Conservation (phyloP, 768 basidiomycete genomes). For the Mrakia gelida region DNA sequence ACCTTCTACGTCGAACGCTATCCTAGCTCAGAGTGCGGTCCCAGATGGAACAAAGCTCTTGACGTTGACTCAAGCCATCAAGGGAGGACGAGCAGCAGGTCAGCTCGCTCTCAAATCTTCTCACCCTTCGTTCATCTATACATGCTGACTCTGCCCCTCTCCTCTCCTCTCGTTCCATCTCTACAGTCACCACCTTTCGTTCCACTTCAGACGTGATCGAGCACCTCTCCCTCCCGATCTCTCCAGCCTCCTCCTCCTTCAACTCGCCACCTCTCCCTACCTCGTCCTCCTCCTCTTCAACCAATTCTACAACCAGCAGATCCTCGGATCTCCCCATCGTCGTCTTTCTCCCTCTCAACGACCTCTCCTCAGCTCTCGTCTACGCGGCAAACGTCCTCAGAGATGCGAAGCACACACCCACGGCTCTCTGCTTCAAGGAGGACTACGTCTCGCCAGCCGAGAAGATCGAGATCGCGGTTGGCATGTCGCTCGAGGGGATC, state of each 20-base stretch:
- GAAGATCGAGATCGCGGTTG: slow-evolving; percentile 14
- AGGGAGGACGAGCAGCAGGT: neutral
- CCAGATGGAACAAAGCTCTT: slow-evolving; percentile 1
- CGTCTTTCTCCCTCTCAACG: slow-evolving; percentile 17
- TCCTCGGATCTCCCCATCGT: neutral
- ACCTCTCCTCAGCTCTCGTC: slow-evolving; percentile 9
- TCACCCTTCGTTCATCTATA: too few relatives aligned
- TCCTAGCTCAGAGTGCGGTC: neutral
- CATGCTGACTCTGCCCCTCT: neutral
- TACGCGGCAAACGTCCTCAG: slow-evolving; percentile 7
- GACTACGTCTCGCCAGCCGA: slow-evolving; percentile 15
- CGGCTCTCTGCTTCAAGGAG: slow-evolving; percentile 7
- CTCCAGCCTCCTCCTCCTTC: neutral
- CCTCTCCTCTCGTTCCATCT: too few relatives aligned
- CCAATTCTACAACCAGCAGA: neutral
- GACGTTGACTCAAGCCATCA: neutral
- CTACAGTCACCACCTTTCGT: slow-evolving; percentile 4
- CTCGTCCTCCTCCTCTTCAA: neutral
- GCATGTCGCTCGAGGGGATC: neutral
- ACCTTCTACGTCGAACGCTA: neutral
- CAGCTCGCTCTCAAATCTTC: neutral
- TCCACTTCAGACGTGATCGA: neutral
- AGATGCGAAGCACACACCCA: slow-evolving; percentile 2
- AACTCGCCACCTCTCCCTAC: neutral
- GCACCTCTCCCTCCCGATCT: neutral